These are phyloP conservation scores for Auxenochlorella pyrenoidosa DNA, from an alignment of 139 green algal species.

Conservation along the genomic window DNA sequence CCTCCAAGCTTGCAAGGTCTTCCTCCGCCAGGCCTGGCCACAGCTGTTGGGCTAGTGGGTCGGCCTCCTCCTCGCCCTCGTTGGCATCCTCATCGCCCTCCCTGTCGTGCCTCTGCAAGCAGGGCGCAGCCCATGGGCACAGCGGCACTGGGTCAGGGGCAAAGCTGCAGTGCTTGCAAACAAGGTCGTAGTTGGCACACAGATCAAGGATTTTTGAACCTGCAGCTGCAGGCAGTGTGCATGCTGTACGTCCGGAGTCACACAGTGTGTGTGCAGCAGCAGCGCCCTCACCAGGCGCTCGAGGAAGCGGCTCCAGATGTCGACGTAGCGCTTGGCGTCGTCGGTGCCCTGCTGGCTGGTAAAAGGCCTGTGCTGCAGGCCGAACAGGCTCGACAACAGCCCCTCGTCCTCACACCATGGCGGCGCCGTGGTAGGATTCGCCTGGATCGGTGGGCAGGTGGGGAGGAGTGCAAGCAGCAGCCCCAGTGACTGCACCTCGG, in stretches of 20 bases:
- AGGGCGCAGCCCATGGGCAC: background rate
- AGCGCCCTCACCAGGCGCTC: background rate
- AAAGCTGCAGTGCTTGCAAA: background rate
- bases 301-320: background rate
- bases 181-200: background rate
- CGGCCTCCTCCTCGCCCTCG: background rate
- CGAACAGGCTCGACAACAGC: constrained; percentile 21
- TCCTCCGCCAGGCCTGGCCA: constrained; percentile 3
- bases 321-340: background rate
- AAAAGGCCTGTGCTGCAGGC: background rate
- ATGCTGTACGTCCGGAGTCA: too few species aligned
- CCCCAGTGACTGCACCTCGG: too few species aligned
- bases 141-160: too few species aligned
- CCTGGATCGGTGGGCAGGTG: too few species aligned
- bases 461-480: too few species aligned
- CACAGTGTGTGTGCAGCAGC: background rate
- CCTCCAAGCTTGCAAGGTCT: background rate
- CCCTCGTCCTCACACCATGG: constrained; percentile 10
- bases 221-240: too few species aligned
- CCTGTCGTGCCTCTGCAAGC: too few species aligned
- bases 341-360: background rate
- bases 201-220: too few species aligned
- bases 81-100: background rate
- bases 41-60: background rate
- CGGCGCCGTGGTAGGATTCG: background rate